phyloP scores from a whole-genome alignment of 768 basidiomycete genomes.

The Leucocoprinus leucothites region DNA sequence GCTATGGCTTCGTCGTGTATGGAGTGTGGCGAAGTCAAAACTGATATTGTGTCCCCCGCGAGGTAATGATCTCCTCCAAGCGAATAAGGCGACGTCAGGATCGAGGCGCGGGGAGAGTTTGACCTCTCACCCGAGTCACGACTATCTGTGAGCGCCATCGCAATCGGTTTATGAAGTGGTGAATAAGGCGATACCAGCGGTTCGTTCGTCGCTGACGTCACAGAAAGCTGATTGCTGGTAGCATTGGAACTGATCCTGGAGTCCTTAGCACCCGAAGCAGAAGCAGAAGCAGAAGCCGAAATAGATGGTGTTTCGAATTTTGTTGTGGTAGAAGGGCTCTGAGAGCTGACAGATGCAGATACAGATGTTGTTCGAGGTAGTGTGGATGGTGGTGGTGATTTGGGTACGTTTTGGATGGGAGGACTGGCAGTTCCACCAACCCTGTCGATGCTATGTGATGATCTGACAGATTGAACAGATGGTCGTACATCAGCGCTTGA shows the following conservation, averaged over 20 bases:
- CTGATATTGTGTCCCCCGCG: constrained; percentile 18
- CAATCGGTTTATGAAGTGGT: not conserved
- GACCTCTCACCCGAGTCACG: constrained; percentile 15
- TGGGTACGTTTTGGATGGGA: not conserved
- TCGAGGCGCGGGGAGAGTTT: constrained; percentile 15
- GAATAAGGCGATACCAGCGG: constrained; percentile 4
- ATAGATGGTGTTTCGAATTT: not conserved
- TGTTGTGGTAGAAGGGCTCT: not conserved
- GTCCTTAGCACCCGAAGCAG: not conserved
- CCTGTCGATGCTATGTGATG: not conserved
- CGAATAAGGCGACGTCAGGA: constrained; percentile 35
- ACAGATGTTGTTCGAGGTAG: not conserved
- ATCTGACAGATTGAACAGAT: constrained; percentile 3
- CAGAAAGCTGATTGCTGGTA: not conserved
- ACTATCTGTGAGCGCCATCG: not conserved
- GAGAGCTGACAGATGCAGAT: constrained; percentile 2
- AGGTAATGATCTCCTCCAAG: constrained; percentile 11
- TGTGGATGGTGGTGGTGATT: not conserved
- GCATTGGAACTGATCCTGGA: not conserved
- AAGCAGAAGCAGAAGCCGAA: not conserved
- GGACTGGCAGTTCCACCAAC: not conserved
- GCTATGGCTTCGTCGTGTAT: constrained; percentile 4
- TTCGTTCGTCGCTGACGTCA: not conserved
- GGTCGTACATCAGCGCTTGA: not conserved
- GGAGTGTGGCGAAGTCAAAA: constrained; percentile 33